These are phyloP conservation scores for Magnaporthales sp. DNA, from an alignment of 2,329 filamentous ascomycete species.

Conservation along the genomic window DNA sequence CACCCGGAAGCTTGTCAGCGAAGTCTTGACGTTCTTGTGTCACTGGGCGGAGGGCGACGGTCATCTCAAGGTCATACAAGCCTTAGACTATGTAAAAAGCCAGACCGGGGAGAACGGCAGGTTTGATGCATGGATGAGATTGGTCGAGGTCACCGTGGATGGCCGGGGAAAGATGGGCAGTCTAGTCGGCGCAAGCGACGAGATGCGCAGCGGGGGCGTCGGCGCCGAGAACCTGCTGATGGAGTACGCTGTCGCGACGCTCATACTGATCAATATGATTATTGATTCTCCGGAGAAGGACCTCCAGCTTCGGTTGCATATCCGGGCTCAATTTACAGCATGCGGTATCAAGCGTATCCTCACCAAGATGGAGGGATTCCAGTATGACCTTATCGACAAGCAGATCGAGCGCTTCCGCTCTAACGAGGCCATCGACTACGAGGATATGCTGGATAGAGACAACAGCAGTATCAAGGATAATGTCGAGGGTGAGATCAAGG, in stretches of 20 bases:
- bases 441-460: conserved; percentile 90
- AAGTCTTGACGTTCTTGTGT: conserved; percentile 91
- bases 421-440: conserved; percentile 96
- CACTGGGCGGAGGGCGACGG: conserved; percentile 83
- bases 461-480: conserved; percentile 85
- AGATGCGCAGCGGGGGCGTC: conserved; percentile 89
- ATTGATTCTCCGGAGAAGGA: conserved; percentile 86
- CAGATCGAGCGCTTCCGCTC: conserved; percentile 89
- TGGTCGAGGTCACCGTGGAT: conserved; percentile 94
- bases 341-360: conserved; percentile 92
- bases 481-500: conserved; percentile 76
- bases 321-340: conserved; percentile 90
- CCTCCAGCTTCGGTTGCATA: conserved; percentile 84
- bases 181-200: conserved; percentile 90
- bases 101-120: conserved; percentile 86
- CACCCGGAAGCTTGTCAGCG: conserved; percentile 88
- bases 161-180: conserved; percentile 98
- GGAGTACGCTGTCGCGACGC: conserved; percentile 94
- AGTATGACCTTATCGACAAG: conserved; percentile 97
- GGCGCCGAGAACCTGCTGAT: conserved; percentile 98
- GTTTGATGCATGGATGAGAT: conserved; percentile 97
- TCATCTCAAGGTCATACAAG: conserved; percentile 87
- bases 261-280: conserved; percentile 95
- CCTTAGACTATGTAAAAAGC: conserved; percentile 83
- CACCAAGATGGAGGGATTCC: conserved; percentile 95